A percentile compares a stretch with the other conserved stretches of the same genome.
Conservation (phyloP, 139 green algal species). For the Microglena sp. region DNA sequence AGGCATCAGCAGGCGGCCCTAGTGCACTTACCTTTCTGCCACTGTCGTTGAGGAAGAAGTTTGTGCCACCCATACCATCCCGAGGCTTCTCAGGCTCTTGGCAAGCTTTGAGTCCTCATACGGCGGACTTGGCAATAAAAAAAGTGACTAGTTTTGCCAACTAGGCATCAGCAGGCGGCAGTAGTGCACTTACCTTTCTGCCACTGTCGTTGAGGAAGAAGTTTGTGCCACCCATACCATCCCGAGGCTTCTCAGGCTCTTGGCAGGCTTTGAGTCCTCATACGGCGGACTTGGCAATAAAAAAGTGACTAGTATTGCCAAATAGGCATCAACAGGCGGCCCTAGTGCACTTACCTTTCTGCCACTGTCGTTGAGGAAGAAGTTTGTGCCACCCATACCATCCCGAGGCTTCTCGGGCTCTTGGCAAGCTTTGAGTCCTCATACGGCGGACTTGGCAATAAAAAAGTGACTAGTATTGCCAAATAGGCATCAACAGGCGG, state of each 20-base stretch:
- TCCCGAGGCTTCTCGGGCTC: conserved; percentile 54
- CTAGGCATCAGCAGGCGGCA: too few species aligned
- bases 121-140: conserved; percentile 62
- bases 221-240: conserved; percentile 85
- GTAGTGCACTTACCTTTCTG: too few species aligned
- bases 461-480: too few species aligned
- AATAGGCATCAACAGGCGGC: too few species aligned
- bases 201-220: conserved; percentile 70
- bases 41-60: conserved; percentile 72
- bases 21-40: conserved; percentile 56
- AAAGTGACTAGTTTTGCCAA: too few species aligned
- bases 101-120: conserved; percentile 58
- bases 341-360: too few species aligned
- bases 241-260: conserved; percentile 50
- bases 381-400: conserved; percentile 86
- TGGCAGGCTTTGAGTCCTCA: conserved; percentile 62
- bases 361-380: conserved; percentile 64
- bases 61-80: conserved; percentile 81
- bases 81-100: conserved; percentile 58
- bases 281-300: conserved; percentile 64
- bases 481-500: too few species aligned
- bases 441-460: conserved; percentile 63
- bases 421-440: conserved; percentile 62
- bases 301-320: too few species aligned
- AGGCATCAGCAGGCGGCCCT: too few species aligned